Percentiles rank a stretch among this genome's conserved stretches.
Conservation (phyloP, 2,329 filamentous ascomycete species). For the Colletotrichum somersetense region DNA sequence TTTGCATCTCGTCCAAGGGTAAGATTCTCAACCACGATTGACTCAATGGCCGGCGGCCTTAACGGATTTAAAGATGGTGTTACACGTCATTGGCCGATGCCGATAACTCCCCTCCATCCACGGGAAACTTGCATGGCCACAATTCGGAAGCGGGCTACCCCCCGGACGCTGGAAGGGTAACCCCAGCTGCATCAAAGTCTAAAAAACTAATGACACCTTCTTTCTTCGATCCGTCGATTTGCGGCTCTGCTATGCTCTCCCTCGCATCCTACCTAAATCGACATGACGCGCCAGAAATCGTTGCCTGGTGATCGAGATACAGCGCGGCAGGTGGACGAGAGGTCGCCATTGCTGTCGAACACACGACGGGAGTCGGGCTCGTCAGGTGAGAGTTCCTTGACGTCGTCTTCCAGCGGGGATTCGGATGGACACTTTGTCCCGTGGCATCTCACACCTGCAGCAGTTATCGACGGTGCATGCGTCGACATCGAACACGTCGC, state of each 20-base stretch:
- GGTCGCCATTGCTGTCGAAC: constrained; percentile 26
- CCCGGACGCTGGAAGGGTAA: constrained; percentile 19
- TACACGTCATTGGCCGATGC: constrained; percentile 23
- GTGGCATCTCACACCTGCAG: constrained; percentile 35
- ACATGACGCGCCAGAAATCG: constrained; percentile 27
- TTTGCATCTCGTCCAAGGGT: constrained; percentile 7
- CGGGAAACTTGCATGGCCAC: constrained; percentile 16
- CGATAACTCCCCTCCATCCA: not conserved
- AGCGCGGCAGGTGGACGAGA: constrained; percentile 14
- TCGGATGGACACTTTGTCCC: constrained; percentile 35
- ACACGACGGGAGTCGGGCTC: constrained; percentile 34
- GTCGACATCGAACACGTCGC: constrained; percentile 35
- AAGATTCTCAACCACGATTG: not conserved
- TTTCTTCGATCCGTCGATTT: not conserved
- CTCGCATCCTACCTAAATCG: not conserved
- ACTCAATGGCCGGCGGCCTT: not conserved
- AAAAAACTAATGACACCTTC: constrained; percentile 31
- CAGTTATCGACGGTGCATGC: constrained; percentile 25
- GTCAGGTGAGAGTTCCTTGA: constrained; percentile 38
- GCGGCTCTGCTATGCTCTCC: constrained; percentile 5
- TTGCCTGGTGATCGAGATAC: constrained; percentile 5
- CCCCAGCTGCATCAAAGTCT: constrained; percentile 18
- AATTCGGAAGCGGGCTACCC: not conserved
- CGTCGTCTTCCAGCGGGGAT: constrained; percentile 34
- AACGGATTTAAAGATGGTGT: constrained; percentile 8